phyloP scores from a whole-genome alignment of 2,329 filamentous ascomycete species.

The Ophiocordyceps polyrhachis-furcata region DNA sequence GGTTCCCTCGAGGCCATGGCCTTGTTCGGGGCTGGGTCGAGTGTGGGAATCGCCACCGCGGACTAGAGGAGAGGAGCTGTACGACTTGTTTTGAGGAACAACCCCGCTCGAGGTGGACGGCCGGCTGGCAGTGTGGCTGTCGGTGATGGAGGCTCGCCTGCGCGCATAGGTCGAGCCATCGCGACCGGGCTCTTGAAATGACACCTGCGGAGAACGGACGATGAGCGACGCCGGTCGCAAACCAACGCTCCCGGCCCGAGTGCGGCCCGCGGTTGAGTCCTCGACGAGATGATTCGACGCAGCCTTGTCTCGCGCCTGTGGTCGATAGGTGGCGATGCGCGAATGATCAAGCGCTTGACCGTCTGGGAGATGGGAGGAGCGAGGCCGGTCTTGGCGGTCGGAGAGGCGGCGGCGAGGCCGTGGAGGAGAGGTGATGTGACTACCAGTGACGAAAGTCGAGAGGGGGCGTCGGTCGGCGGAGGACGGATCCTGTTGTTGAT shows the following conservation, averaged over 20 bases:
- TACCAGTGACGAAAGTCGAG: slow-evolving; percentile 29
- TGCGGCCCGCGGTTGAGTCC: slow-evolving; percentile 12
- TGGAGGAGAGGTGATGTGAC: slow-evolving; percentile 31
- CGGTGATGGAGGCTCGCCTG: slow-evolving; percentile 27
- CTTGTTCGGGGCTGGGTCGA: slow-evolving; percentile 10
- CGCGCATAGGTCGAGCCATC: slow-evolving; percentile 13
- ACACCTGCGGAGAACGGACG: slow-evolving; percentile 21
- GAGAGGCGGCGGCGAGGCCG: slow-evolving; percentile 33
- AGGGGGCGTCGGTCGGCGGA: slow-evolving; percentile 31
- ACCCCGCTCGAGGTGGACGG: slow-evolving; percentile 13
- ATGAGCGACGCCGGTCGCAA: slow-evolving; percentile 27
- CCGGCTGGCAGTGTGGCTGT: slow-evolving; percentile 24
- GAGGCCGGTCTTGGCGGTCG: slow-evolving; percentile 32
- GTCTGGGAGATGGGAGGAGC: slow-evolving; percentile 21
- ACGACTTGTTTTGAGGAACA: slow-evolving; percentile 16
- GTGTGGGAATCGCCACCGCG: slow-evolving; percentile 17
- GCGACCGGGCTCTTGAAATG: slow-evolving; percentile 23
- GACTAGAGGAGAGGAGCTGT: slow-evolving; percentile 42
- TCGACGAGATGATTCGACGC: slow-evolving; percentile 19
- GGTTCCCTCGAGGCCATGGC: slow-evolving; percentile 42
- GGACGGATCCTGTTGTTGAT: slow-evolving; percentile 24
- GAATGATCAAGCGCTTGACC: slow-evolving; percentile 20
- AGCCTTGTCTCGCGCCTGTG: slow-evolving; percentile 22
- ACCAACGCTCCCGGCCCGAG: slow-evolving; percentile 13
- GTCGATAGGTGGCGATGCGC: slow-evolving; percentile 26